Conservation (phyloP, 148 eudicot genomes). For the Rhododendron griersonianum region DNA sequence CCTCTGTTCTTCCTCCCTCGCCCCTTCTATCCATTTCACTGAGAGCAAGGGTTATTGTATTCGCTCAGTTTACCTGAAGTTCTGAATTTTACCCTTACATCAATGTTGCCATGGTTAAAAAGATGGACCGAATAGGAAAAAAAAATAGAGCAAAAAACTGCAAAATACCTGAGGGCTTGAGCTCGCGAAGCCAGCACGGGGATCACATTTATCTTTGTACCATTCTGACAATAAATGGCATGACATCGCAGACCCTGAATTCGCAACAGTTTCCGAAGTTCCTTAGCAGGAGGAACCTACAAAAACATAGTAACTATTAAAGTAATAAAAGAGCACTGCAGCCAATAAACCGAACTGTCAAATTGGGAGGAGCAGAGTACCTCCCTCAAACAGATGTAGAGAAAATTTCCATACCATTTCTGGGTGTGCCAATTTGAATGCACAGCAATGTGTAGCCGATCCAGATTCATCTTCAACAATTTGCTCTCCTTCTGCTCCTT, state of each 20-base stretch:
- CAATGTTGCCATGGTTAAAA: background rate
- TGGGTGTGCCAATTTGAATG: conserved; percentile 61
- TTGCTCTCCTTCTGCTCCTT: conserved; percentile 42
- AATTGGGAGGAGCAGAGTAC: background rate
- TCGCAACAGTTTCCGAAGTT: conserved; percentile 67
- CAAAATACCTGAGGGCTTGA: conserved; percentile 73
- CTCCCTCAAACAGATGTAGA: background rate
- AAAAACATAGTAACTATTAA: conserved; percentile 12
- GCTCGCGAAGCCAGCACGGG: conserved; percentile 92
- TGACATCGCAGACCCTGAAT: conserved; percentile 90
- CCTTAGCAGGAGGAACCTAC: conserved; percentile 73
- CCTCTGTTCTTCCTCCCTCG: background rate
- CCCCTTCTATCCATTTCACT: background rate
- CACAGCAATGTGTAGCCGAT: conserved; percentile 69
- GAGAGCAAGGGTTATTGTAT: background rate
- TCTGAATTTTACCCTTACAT: background rate
- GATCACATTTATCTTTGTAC: conserved; percentile 61
- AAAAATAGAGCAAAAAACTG: background rate
- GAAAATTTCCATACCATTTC: conserved; percentile 38
- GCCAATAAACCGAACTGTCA: background rate
- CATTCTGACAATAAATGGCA: conserved; percentile 65
- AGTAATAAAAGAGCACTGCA: background rate
- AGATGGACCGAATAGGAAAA: no score
- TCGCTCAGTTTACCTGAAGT: background rate
- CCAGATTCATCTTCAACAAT: conserved; percentile 58